phyloP scores from a whole-genome alignment of 805 yeast genomes.

The Tetrapisispora fleetii region DNA sequence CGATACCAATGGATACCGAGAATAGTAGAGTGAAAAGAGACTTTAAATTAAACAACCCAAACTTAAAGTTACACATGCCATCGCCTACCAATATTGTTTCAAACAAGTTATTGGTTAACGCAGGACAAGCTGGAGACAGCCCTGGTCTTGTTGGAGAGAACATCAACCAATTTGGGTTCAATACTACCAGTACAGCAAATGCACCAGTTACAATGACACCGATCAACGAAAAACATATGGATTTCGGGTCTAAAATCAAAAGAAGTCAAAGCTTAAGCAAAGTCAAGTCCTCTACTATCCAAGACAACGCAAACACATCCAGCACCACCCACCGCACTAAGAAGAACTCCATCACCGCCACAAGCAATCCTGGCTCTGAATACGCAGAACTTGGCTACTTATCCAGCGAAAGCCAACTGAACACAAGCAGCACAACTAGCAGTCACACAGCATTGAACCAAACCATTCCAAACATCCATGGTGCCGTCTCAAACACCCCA shows the following conservation, averaged over 20 bases:
- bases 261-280: conserved; percentile 18
- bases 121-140: not conserved
- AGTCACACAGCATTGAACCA: not conserved
- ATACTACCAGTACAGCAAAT: conserved; percentile 39
- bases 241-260: conserved; percentile 16
- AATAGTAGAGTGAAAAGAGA: conserved; percentile 24
- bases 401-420: not conserved
- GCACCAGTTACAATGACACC: conserved; percentile 72
- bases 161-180: conserved; percentile 49
- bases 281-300: conserved; percentile 1
- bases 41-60: conserved; percentile 39
- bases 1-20: conserved; percentile 8
- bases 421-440: not conserved
- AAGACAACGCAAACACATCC: not conserved
- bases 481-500: not conserved
- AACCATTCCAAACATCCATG: not conserved
- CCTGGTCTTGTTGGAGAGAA: conserved; percentile 4
- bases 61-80: conserved; percentile 66
- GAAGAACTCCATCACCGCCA: not conserved
- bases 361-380: not conserved
- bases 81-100: conserved; percentile 43
- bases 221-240: conserved; percentile 47
- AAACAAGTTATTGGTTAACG: conserved; percentile 19
- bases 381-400: not conserved
- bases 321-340: not conserved